A percentile compares a stretch with the other conserved stretches of the same genome.
phyloP scores from a whole-genome alignment of 2,329 filamentous ascomycete genomes.

The Tetracladium maxilliforme region DNA sequence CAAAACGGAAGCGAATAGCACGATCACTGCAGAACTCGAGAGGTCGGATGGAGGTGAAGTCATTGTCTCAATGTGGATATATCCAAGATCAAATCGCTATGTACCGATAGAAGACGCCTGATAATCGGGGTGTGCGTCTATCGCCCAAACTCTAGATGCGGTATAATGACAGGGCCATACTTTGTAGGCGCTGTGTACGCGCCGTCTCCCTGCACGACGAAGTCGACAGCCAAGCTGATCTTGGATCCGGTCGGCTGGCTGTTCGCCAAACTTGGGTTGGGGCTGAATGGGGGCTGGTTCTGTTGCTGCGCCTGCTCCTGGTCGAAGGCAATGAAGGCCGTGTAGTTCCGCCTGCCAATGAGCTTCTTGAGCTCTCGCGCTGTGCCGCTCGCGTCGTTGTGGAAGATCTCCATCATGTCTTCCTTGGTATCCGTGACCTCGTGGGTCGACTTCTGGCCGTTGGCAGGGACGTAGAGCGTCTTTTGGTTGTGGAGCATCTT shows the following conservation, averaged over 20 bases:
- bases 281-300: slow-evolving; percentile 11
- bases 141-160: slow-evolving; percentile 63
- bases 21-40: too few species aligned
- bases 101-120: too few species aligned
- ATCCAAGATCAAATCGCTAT: too few species aligned
- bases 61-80: too few species aligned
- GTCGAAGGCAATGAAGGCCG: slow-evolving; percentile 87
- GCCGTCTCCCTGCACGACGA: slow-evolving; percentile 88
- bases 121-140: too few species aligned
- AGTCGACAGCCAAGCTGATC: slow-evolving; percentile 84
- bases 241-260: slow-evolving; percentile 23
- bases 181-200: slow-evolving; percentile 74
- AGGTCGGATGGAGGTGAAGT: too few species aligned
- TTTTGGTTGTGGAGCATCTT: slow-evolving; percentile 95
- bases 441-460: slow-evolving; percentile 67
- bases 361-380: slow-evolving; percentile 75
- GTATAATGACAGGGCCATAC: slow-evolving; percentile 92
- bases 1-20: too few species aligned
- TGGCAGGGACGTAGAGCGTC: slow-evolving; percentile 76
- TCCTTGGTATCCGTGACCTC: slow-evolving; percentile 86
- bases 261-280: slow-evolving; percentile 4
- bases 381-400: slow-evolving; percentile 76
- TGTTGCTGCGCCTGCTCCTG: slow-evolving; percentile 53
- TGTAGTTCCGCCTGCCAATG: slow-evolving; percentile 88
- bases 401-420: slow-evolving; percentile 99